Percentiles rank a stretch among this genome's conserved stretches.
These are phyloP conservation scores for Hymenoscyphus fraxineus DNA, from an alignment of 2,329 filamentous ascomycete species.

Conservation along the genomic window DNA sequence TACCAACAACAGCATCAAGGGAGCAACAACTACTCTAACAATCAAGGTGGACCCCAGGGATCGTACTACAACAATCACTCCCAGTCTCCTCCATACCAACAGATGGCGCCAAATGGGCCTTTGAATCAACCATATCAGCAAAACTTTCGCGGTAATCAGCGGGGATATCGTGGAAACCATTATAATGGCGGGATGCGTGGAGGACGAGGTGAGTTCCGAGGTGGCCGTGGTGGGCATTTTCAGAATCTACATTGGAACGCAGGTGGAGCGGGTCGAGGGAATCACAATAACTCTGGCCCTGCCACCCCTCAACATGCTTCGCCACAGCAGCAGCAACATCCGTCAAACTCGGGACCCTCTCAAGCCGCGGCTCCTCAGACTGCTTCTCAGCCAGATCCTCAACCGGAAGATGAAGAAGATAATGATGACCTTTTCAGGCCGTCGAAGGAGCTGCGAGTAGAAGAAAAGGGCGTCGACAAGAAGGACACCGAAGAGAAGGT, in stretches of 20 bases:
- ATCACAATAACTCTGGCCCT: slow-evolving; percentile 39
- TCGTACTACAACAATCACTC: slow-evolving; percentile 49
- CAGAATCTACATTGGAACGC: slow-evolving; percentile 71
- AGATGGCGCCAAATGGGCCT: slow-evolving; percentile 52
- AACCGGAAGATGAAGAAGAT: slow-evolving; percentile 38
- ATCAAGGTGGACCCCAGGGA: slow-evolving; percentile 50
- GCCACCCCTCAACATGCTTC: slow-evolving; percentile 34
- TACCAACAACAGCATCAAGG: slow-evolving; percentile 48
- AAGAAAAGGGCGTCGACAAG: slow-evolving; percentile 50
- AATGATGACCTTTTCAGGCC: slow-evolving; percentile 61
- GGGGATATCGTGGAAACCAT: slow-evolving; percentile 58
- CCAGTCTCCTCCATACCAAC: slow-evolving; percentile 48
- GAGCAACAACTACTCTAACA: slow-evolving; percentile 31
- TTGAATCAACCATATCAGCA: slow-evolving; percentile 48
- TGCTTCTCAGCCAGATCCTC: slow-evolving; percentile 34
- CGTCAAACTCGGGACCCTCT: slow-evolving; percentile 23
- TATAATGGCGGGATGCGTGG: slow-evolving; percentile 43
- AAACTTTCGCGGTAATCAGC: slow-evolving; percentile 44
- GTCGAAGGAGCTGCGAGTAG: slow-evolving; percentile 61
- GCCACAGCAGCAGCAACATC: slow-evolving; percentile 31
- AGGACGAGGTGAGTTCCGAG: slow-evolving; percentile 44
- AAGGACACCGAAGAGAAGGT: slow-evolving; percentile 49
- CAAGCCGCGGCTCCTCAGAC: slow-evolving; percentile 24
- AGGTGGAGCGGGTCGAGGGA: slow-evolving; percentile 48
- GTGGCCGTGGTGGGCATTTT: slow-evolving; percentile 53